Evolutionary conservation across 106 monocot genomes (phyloP).

Genomic region (Xerophyta viscosa): DNA sequence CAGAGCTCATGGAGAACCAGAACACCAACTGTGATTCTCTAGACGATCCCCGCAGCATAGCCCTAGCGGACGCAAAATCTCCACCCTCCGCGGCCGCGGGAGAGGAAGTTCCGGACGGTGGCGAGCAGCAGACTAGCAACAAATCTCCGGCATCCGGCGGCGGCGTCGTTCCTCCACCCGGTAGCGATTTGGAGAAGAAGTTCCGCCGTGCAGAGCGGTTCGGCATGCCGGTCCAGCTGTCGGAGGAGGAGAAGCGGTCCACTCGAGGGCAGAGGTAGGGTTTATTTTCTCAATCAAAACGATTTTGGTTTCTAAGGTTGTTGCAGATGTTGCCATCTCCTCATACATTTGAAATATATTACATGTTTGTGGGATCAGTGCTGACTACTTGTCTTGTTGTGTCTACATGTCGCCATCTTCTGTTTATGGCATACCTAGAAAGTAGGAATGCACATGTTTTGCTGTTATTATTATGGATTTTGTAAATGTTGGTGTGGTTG

Average conservation of each 20-base stretch:
- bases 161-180: background rate
- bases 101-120: background rate
- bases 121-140: background rate
- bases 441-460: too few relatives aligned
- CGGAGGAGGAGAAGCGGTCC: slow-evolving; percentile 74
- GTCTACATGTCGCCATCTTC: too few relatives aligned
- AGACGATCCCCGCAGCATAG: slow-evolving; percentile 7
- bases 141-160: background rate
- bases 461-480: too few relatives aligned
- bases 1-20: slow-evolving; percentile 13
- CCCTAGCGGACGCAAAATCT: too few relatives aligned
- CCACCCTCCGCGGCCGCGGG: too few relatives aligned
- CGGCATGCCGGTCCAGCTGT: slow-evolving; percentile 48
- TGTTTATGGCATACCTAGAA: too few relatives aligned
- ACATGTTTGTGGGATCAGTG: too few relatives aligned
- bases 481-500: too few relatives aligned
- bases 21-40: too few relatives aligned
- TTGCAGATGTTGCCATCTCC: too few relatives aligned
- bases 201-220: slow-evolving; percentile 60
- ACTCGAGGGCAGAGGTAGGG: slow-evolving; percentile 53
- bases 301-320: background rate
- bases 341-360: too few relatives aligned
- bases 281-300: background rate
- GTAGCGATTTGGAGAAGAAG: slow-evolving; percentile 58
- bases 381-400: too few relatives aligned